phyloP scores from a whole-genome alignment of 139 green algal species.

The Haematococcus lacustris region DNA sequence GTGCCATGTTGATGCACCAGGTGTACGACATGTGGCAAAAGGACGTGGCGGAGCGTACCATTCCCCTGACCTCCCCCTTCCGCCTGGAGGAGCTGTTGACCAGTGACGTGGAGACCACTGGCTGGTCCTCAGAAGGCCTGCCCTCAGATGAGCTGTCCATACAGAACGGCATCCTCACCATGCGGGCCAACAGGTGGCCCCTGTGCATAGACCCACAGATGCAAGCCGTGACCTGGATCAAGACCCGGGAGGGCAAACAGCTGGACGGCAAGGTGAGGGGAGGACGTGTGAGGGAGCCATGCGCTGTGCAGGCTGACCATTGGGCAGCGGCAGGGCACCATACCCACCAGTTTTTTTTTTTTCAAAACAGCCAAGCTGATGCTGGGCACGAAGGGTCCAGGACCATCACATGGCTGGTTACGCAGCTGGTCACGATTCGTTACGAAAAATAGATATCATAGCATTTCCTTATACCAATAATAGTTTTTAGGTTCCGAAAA shows the following conservation, averaged over 20 bases:
- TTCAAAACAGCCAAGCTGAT: no score
- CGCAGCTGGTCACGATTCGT: no score
- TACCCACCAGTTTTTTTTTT: no score
- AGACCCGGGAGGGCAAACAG: constrained; percentile 68
- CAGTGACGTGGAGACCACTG: constrained; percentile 59
- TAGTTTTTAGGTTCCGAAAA: no score
- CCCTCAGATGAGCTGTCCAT: constrained; percentile 73
- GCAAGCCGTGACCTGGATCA: constrained; percentile 85
- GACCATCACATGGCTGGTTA: no score
- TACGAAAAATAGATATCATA: no score
- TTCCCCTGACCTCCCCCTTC: constrained; percentile 63
- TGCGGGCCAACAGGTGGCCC: constrained; percentile 61
- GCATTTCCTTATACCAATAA: no score
- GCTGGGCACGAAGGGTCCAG: no score
- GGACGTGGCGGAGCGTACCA: constrained; percentile 42
- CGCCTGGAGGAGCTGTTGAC: constrained; percentile 69
- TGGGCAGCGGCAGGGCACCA: no score
- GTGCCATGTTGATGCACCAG: background rate
- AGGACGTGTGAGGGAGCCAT: no score
- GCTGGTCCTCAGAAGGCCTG: constrained; percentile 68
- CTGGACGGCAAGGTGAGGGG: constrained; percentile 33
- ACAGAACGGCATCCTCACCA: constrained; percentile 82
- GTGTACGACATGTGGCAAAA: constrained; percentile 65
- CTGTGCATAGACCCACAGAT: constrained; percentile 82
- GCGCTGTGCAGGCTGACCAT: no score